Base-by-base conservation (phyloP, 148 eudicot species). In the Chenopodium formosanum region DNA sequence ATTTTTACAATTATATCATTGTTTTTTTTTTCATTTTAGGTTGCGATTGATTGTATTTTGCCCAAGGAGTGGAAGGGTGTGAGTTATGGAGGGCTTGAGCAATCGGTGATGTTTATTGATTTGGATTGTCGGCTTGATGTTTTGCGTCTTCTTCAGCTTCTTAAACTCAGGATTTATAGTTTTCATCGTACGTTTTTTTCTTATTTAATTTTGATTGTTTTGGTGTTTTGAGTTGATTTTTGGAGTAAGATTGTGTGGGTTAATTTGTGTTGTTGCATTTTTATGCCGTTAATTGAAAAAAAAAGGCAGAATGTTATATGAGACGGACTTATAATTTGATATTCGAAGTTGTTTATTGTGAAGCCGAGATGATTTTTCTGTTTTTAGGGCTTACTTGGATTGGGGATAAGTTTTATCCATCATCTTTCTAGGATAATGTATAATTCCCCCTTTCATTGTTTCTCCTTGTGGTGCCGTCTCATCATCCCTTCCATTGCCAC, bases 101-200 rank as follows among this genome's bases (percentile, higher is more conserved):
- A 80, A 47, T 78, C 87, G 22, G 96, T 91, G 27, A 83, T 92
- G 84, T 95, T 88, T 76, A 64, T 95, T 77, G 98, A 95, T 87
- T 87, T 95, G 91, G 97, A 95, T 83, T 95, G 98, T 82, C 97
- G 98, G 64, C 90, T 93, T 63, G 98, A 95, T 81, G 79, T 91
- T 73, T 82, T 84, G 67, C 89, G 91, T n/a, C 84, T 95, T 86
- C 70, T 88, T 7, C 90, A 88, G 47, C 74, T 86, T 23, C 85
- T 95, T 23, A 88, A 83, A 84, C 81, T 85, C 75, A 88, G 88
- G 58, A 85, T 93, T 44, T 75, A 29, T n/a, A 81, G 65, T 67
- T 82, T 81, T 79, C 66, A 74, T 67, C 84, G 93, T 91, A 84
- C 8, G 81, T 76, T 17, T 44, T 34, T 34, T 29, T 11, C 13